Conservation (phyloP, 2,329 filamentous ascomycete genomes). For the Delphinella strobiligena region DNA sequence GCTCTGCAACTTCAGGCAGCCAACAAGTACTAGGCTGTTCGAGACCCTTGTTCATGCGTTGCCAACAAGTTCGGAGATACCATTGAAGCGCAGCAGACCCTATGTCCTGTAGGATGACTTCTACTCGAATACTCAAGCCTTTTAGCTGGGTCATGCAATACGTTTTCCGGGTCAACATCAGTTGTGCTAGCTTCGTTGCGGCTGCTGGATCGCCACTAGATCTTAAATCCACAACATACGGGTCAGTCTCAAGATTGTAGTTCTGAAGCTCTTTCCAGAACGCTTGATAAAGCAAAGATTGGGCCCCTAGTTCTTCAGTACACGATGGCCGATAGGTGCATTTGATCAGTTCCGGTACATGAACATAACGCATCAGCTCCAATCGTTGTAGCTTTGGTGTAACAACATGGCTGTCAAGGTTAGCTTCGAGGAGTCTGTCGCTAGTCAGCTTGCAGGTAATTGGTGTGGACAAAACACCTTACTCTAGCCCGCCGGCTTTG, state of each 20-base stretch:
- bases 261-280: conserved; percentile 8
- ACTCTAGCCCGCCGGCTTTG: conserved; percentile 42
- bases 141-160: conserved; percentile 28
- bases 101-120: conserved; percentile 24
- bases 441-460: conserved; percentile 17
- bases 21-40: conserved; percentile 13
- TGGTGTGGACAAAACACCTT: conserved; percentile 5
- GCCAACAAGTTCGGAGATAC: conserved; percentile 27
- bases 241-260: conserved; percentile 26
- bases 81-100: conserved; percentile 25
- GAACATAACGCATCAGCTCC: conserved; percentile 57
- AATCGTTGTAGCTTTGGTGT: conserved; percentile 57
- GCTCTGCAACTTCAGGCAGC: conserved; percentile 19
- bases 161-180: conserved; percentile 22
- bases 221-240: conserved; percentile 25
- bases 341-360: conserved; percentile 47
- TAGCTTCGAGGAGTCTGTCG: conserved; percentile 45
- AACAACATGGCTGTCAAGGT: conserved; percentile 56
- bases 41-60: conserved; percentile 15
- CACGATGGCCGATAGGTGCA: background rate
- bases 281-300: conserved; percentile 10
- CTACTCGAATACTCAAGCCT: conserved; percentile 20
- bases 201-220: conserved; percentile 16
- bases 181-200: conserved; percentile 15
- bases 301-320: background rate